phyloP scores from a whole-genome alignment of 1,284 basidiomycete species.

The Microbotryum scabiosae region DNA sequence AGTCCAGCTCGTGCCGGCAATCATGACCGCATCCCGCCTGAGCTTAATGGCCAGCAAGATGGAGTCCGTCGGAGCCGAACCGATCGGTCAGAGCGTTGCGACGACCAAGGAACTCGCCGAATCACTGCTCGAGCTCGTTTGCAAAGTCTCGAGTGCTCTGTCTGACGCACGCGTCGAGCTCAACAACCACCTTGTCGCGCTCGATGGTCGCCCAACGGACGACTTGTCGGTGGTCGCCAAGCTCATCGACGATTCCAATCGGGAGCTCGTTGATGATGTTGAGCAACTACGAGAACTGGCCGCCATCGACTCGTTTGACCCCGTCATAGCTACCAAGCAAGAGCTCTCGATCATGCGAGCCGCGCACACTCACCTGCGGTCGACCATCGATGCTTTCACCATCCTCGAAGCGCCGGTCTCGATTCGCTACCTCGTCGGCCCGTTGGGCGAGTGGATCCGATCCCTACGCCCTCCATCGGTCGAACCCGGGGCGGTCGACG shows the following conservation, averaged over 20 bases:
- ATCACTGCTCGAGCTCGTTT: constrained; percentile 1
- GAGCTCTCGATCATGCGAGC: constrained; percentile 3
- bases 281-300: constrained; percentile 8
- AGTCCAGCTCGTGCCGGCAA: constrained; percentile 7
- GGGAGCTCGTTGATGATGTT: constrained; percentile 11
- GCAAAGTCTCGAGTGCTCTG: constrained; percentile 8
- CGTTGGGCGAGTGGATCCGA: constrained; percentile 7
- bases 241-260: constrained; percentile 5
- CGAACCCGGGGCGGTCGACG: neutral
- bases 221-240: constrained; percentile 4
- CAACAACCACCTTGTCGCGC: constrained; percentile 11
- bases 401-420: constrained; percentile 2
- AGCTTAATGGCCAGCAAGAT: constrained; percentile 10
- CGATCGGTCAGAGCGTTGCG: neutral
- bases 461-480: neutral
- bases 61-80: neutral
- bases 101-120: neutral
- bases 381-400: neutral
- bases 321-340: constrained; percentile 1
- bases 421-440: constrained; percentile 12
- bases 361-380: constrained; percentile 4
- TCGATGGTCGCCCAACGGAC: neutral
- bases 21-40: constrained; percentile 5
- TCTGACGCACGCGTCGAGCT: constrained; percentile 15
- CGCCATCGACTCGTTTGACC: constrained; percentile 5